A percentile compares a stretch with the other conserved stretches of the same genome.
Conservation (phyloP, 805 yeast genomes). For the Suhomyces emberorum region DNA sequence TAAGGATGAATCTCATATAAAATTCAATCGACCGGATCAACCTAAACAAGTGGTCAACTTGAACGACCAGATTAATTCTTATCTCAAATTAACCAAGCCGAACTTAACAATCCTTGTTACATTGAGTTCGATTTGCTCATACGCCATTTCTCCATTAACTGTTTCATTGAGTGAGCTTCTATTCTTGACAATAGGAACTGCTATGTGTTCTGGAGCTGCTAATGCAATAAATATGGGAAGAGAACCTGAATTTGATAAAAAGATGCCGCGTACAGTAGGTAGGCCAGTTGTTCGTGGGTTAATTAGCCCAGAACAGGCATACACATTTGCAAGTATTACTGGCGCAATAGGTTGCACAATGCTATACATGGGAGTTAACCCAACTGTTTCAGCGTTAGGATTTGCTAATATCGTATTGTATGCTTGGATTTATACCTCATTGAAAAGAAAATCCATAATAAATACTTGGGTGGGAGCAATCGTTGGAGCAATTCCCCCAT, state of each 20-base stretch:
- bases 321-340: constrained; percentile 66
- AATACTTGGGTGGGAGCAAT: constrained; percentile 99
- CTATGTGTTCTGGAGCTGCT: constrained; percentile 88
- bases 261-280: constrained; percentile 83
- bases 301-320: constrained; percentile 75
- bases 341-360: constrained; percentile 71
- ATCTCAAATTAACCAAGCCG: constrained; percentile 85
- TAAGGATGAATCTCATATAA: constrained; percentile 24
- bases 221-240: constrained; percentile 97
- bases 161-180: constrained; percentile 69
- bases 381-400: constrained; percentile 81
- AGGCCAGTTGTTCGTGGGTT: constrained; percentile 89
- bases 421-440: constrained; percentile 86
- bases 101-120: constrained; percentile 83
- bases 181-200: constrained; percentile 78
- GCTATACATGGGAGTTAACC: constrained; percentile 78
- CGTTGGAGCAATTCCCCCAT: constrained; percentile 98
- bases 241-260: constrained; percentile 84
- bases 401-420: constrained; percentile 75
- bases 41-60: constrained; percentile 9
- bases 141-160: constrained; percentile 84
- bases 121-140: constrained; percentile 87
- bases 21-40: not conserved
- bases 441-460: constrained; percentile 77
- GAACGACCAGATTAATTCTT: constrained; percentile 52